Percentiles rank a stretch among this genome's conserved stretches.
Evolutionary conservation across 148 eudicot genomes (phyloP).

Genomic region (Agrostemma githago): DNA sequence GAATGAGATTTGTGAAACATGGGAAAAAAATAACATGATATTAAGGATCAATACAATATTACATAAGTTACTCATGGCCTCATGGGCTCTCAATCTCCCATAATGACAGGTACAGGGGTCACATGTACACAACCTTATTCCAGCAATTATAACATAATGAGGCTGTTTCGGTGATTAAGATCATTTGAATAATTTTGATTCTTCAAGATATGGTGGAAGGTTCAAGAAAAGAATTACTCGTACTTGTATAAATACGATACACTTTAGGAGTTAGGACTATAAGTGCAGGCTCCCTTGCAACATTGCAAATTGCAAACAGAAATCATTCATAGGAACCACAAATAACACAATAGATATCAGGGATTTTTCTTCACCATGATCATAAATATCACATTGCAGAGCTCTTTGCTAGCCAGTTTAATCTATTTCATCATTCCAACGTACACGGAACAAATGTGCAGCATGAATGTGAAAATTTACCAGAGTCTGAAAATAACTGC

Average conservation of each 20-base stretch:
- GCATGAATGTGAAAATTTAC: too few relatives aligned
- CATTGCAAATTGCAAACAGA: conserved; percentile 12
- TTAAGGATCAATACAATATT: not conserved
- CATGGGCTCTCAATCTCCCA: not conserved
- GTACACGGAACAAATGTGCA: not conserved
- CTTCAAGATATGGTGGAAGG: not conserved
- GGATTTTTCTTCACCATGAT: not conserved
- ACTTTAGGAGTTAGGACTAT: not conserved
- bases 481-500: not conserved
- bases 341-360: not conserved
- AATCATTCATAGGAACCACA: not conserved
- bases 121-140: not conserved
- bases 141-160: too few relatives aligned
- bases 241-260: not conserved
- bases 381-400: not conserved
- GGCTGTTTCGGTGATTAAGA: too few relatives aligned
- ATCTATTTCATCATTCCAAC: not conserved
- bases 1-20: not conserved
- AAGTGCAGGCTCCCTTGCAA: not conserved
- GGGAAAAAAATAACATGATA: not conserved
- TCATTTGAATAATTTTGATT: not conserved
- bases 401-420: not conserved
- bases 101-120: not conserved
- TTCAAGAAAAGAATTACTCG: not conserved
- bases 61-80: not conserved